Percentiles rank a stretch among this genome's conserved stretches.
These are phyloP conservation scores for Camptophora hylomeconis DNA, from an alignment of 2,329 filamentous ascomycete genomes.

Conservation along the genomic window DNA sequence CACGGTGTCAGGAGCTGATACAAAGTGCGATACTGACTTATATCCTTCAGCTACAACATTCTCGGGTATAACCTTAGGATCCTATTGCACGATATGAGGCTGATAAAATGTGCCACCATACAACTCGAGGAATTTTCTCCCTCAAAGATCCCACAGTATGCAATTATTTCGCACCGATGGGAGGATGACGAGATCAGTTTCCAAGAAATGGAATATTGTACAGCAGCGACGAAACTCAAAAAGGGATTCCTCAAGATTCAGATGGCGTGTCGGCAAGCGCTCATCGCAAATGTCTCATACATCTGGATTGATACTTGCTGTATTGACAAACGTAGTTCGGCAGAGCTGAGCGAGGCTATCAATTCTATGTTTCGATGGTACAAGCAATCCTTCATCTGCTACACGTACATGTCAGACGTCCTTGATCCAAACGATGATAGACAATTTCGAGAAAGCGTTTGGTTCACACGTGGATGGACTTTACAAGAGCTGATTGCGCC, in stretches of 20 bases:
- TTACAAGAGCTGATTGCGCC: slow-evolving; percentile 7
- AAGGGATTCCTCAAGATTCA: slow-evolving; percentile 5
- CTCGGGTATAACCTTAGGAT: too few species aligned
- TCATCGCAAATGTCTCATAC: slow-evolving; percentile 1
- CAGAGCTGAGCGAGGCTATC: slow-evolving; percentile 15
- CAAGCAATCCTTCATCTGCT: slow-evolving; percentile 9
- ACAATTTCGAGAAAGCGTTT: slow-evolving; percentile 4
- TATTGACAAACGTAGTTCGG: slow-evolving; percentile 17
- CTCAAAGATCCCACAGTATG: slow-evolving; percentile 9
- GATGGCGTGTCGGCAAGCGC: slow-evolving; percentile 1
- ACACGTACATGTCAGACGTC: slow-evolving; percentile 6
- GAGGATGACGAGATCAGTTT: slow-evolving; percentile 10
- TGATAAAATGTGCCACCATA: slow-evolving; percentile 12
- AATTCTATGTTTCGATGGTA: slow-evolving; percentile 16
- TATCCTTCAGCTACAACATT: too few species aligned
- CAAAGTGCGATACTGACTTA: too few species aligned
- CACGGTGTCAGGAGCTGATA: too few species aligned
- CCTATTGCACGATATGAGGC: too few species aligned
- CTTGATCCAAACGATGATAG: too few species aligned
- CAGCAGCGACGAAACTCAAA: too few species aligned
- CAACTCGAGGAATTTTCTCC: slow-evolving; percentile 10
- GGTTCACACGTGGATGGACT: slow-evolving; percentile 6
- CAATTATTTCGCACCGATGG: slow-evolving; percentile 16
- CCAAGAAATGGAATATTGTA: too few species aligned
- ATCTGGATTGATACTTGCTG: slow-evolving; percentile 18